phyloP scores from a whole-genome alignment of 257 asterid genomes.

The Leptodermis oblonga region DNA sequence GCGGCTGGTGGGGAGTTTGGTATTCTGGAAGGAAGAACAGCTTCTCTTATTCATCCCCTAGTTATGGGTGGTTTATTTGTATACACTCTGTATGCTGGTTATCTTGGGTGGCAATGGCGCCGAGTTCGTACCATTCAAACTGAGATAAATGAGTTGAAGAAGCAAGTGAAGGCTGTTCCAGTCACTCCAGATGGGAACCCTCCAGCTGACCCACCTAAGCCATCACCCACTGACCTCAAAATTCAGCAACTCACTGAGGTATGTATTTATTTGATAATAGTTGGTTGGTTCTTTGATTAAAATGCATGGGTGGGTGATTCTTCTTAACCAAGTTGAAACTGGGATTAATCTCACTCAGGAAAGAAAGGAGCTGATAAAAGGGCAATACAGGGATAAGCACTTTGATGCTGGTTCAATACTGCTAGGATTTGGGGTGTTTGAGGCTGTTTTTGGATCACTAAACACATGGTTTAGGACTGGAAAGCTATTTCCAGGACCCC shows the following conservation, averaged over 20 bases:
- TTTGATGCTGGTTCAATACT: constrained; percentile 84
- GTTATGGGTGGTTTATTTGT: constrained; percentile 70
- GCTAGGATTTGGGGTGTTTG: constrained; percentile 81
- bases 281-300: no score
- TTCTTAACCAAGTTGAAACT: no score
- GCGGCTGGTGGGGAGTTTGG: constrained; percentile 87
- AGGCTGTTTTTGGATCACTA: constrained; percentile 66
- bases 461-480: constrained; percentile 86
- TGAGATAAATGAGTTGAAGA: constrained; percentile 76
- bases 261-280: background rate
- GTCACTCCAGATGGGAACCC: constrained; percentile 62
- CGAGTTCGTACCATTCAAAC: constrained; percentile 74
- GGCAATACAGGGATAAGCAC: constrained; percentile 82
- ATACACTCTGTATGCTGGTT: constrained; percentile 80
- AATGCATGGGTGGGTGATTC: no score
- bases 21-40: constrained; percentile 76
- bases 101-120: constrained; percentile 99
- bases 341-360: constrained; percentile 37
- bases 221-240: constrained; percentile 71
- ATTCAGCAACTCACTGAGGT: constrained; percentile 92
- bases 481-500: constrained; percentile 97
- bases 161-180: constrained; percentile 63
- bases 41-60: constrained; percentile 73
- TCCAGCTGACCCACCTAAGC: constrained; percentile 33
- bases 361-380: constrained; percentile 77